phyloP scores from a whole-genome alignment of 768 basidiomycete genomes.

The Terana coerulea region DNA sequence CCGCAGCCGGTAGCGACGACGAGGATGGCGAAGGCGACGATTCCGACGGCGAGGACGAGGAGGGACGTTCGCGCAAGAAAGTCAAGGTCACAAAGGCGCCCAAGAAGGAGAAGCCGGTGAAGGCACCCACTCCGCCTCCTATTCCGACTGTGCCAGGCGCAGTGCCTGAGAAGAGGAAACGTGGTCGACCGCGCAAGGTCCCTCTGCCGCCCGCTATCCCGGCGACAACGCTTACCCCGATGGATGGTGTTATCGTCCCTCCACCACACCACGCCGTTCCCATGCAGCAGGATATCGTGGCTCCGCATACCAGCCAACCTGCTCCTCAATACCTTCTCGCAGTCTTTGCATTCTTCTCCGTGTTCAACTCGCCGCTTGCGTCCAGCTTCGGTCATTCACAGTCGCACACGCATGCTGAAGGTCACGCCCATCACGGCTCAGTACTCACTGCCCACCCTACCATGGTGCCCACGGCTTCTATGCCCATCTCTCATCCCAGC shows the following conservation, averaged over 20 bases:
- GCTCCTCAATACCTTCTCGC: constrained; percentile 72
- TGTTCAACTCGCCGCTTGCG: constrained; percentile 74
- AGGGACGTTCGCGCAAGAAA: constrained; percentile 62
- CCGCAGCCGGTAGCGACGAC: constrained; percentile 40
- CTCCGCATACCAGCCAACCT: constrained; percentile 16
- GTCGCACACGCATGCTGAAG: constrained; percentile 18
- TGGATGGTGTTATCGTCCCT: constrained; percentile 14
- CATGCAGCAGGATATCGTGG: constrained; percentile 14
- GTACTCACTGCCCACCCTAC: constrained; percentile 41
- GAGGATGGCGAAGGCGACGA: constrained; percentile 52
- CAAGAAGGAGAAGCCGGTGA: constrained; percentile 41
- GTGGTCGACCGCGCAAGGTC: constrained; percentile 78
- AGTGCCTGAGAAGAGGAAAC: constrained; percentile 75
- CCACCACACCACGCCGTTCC: constrained; percentile 13
- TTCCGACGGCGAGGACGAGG: constrained; percentile 33
- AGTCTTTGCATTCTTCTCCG: constrained; percentile 79
- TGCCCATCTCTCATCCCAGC: constrained; percentile 9
- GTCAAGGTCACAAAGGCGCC: constrained; percentile 41
- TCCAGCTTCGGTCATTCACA: constrained; percentile 34
- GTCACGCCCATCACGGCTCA: constrained; percentile 55
- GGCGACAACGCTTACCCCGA: constrained; percentile 18
- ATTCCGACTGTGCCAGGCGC: constrained; percentile 30
- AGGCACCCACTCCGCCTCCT: constrained; percentile 24
- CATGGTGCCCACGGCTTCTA: constrained; percentile 16
- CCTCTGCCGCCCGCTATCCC: constrained; percentile 40